Evolutionary conservation across 2,329 filamentous ascomycete genomes (phyloP).

Genomic region (Microdochium trichocladiopsis): DNA sequence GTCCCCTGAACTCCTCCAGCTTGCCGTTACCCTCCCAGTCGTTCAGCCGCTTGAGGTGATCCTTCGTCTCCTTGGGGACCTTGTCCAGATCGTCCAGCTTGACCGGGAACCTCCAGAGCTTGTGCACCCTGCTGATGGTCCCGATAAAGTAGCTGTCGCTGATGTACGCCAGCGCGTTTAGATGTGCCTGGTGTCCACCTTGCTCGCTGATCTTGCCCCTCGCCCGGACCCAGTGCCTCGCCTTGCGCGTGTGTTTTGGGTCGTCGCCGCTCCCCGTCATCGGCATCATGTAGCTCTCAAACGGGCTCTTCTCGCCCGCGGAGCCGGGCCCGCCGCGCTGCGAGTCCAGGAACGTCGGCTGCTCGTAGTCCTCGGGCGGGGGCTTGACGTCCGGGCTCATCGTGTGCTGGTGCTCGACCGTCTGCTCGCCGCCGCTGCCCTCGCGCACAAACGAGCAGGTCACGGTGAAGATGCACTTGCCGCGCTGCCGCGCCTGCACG

Average conservation of each 20-base stretch:
- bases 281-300: constrained; percentile 36
- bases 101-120: constrained; percentile 66
- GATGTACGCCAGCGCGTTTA: constrained; percentile 87
- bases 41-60: constrained; percentile 28
- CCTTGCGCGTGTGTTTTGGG: constrained; percentile 58
- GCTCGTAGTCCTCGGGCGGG: constrained; percentile 32
- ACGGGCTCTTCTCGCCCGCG: constrained; percentile 37
- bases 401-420: constrained; percentile 58
- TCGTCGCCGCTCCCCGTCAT: constrained; percentile 32
- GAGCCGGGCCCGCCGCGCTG: constrained; percentile 8
- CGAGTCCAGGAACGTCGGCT: constrained; percentile 34
- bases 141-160: constrained; percentile 91
- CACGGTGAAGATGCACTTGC: constrained; percentile 88
- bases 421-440: constrained; percentile 41
- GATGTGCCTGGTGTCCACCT: constrained; percentile 73
- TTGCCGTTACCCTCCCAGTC: constrained; percentile 36
- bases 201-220: constrained; percentile 64
- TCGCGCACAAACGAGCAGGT: constrained; percentile 82
- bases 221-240: constrained; percentile 68
- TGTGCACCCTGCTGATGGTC: constrained; percentile 74
- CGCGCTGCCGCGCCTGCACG: constrained; percentile 88
- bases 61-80: constrained; percentile 32
- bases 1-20: constrained; percentile 39
- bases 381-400: constrained; percentile 34
- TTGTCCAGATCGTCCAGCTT: constrained; percentile 44